Conservation (phyloP, 768 basidiomycete genomes). For the Galerina marginata region DNA sequence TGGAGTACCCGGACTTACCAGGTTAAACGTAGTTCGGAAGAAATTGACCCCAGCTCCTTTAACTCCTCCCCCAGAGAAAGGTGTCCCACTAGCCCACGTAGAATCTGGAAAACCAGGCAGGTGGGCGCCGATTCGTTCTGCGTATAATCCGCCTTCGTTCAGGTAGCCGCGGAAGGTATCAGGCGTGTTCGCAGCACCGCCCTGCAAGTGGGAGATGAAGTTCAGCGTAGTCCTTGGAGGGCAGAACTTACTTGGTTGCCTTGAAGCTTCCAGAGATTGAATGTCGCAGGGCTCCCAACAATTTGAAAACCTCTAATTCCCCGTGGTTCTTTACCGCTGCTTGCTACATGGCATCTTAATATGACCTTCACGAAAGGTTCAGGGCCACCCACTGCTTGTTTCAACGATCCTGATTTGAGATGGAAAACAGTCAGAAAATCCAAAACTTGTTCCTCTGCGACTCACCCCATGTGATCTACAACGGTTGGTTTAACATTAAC, state of each 20-base stretch:
- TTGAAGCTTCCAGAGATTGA: slow-evolving; percentile 71
- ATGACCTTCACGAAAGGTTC: no score
- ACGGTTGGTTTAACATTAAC: not conserved
- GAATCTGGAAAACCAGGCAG: slow-evolving; percentile 72
- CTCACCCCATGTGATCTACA: slow-evolving; percentile 56
- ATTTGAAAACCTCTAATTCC: slow-evolving; percentile 52
- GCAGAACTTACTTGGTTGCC: slow-evolving; percentile 58
- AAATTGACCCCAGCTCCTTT: slow-evolving; percentile 75
- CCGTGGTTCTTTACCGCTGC: slow-evolving; percentile 53
- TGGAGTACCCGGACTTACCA: slow-evolving; percentile 35
- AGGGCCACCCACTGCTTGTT: slow-evolving; percentile 46
- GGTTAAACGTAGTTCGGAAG: slow-evolving; percentile 76
- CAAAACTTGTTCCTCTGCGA: not conserved
- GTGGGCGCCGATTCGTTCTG: slow-evolving; percentile 74
- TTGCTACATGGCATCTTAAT: slow-evolving; percentile 35
- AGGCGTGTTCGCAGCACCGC: slow-evolving; percentile 28
- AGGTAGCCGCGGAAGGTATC: slow-evolving; percentile 49
- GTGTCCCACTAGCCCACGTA: slow-evolving; percentile 55
- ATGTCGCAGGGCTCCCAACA: slow-evolving; percentile 48
- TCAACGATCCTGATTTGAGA: slow-evolving; percentile 42
- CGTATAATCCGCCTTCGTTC: slow-evolving; percentile 74
- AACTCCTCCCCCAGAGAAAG: slow-evolving; percentile 65
- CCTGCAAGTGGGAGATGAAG: slow-evolving; percentile 2
- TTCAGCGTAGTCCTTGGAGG: no score
- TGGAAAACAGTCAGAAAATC: not conserved